A percentile compares a stretch with the other conserved stretches of the same genome.
Evolutionary conservation across 208 protist species (phyloP).

Genomic region (Trypanosomatidae sp.): DNA sequence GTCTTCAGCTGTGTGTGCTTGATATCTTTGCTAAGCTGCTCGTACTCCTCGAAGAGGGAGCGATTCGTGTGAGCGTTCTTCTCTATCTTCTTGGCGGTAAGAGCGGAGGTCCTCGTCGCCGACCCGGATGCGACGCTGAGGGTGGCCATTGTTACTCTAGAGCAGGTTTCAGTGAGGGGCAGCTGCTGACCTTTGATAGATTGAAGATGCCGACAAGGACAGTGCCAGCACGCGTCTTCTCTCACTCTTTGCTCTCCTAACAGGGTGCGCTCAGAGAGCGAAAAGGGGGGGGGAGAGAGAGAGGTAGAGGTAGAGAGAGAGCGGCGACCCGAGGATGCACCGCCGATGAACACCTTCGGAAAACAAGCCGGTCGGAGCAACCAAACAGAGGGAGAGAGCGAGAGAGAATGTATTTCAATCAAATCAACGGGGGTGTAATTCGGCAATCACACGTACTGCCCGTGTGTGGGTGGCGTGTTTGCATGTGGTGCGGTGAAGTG

Average conservation of each 20-base stretch:
- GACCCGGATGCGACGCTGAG: constrained; percentile 4
- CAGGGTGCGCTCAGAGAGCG: background rate
- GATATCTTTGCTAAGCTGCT: constrained; percentile 64
- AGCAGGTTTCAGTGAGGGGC: background rate
- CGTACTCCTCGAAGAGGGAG: constrained; percentile 83
- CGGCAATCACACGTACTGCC: background rate
- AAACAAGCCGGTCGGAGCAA: background rate
- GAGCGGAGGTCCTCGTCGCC: constrained; percentile 16
- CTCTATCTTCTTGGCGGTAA: constrained; percentile 8
- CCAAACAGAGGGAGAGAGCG: no score
- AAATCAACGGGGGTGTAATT: background rate
- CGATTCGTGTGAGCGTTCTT: constrained; percentile 4
- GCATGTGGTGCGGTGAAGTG: background rate
- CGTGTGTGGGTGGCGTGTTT: background rate
- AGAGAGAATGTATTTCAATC: background rate
- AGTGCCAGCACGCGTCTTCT: background rate
- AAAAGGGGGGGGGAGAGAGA: background rate
- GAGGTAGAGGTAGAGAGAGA: constrained; percentile 7
- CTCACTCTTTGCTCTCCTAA: background rate
- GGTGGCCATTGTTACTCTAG: background rate
- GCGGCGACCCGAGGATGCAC: constrained; percentile 3
- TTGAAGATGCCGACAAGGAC: background rate
- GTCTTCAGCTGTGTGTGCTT: constrained; percentile 87
- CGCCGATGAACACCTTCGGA: background rate
- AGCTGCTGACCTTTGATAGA: background rate